Percentiles rank a stretch among this genome's conserved stretches.
Conservation (phyloP, 768 basidiomycete genomes). For the Rhizopogon vesiculosus region DNA sequence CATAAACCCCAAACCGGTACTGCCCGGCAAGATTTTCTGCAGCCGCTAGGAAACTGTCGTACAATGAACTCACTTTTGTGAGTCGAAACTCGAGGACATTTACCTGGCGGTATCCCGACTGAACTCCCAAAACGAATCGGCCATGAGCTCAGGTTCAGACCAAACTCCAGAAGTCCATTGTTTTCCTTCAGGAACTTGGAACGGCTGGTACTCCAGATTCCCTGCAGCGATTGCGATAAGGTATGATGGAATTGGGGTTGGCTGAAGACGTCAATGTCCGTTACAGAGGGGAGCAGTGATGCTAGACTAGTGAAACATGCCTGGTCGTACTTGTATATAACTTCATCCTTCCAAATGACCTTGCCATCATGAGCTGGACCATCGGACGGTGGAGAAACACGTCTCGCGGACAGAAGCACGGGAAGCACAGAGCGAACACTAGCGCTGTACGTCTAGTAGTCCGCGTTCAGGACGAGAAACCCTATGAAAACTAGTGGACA, state of each 20-base stretch:
- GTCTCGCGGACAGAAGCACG: constrained; percentile 50
- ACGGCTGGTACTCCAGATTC: constrained; percentile 43
- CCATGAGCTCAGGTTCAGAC: constrained; percentile 54
- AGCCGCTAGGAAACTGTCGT: constrained; percentile 36
- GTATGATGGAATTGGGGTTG: constrained; percentile 52
- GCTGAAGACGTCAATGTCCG: constrained; percentile 23
- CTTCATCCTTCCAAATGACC: constrained; percentile 37
- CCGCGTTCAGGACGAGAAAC: neutral
- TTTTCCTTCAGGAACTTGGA: constrained; percentile 36
- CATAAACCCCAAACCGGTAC: constrained; percentile 54
- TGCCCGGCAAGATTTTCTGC: constrained; percentile 45
- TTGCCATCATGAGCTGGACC: constrained; percentile 40
- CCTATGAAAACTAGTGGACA: neutral
- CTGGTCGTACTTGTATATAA: constrained; percentile 48
- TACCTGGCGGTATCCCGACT: constrained; percentile 47
- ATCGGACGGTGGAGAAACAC: constrained; percentile 43
- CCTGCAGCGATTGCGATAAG: constrained; percentile 58
- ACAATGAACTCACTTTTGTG: neutral
- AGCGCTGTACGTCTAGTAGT: constrained; percentile 43
- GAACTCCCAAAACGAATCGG: constrained; percentile 52
- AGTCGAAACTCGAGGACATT: neutral
- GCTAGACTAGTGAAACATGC: constrained; percentile 18
- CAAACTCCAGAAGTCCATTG: constrained; percentile 51
- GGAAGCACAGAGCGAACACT: constrained; percentile 45
- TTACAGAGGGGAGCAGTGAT: neutral